Base-by-base conservation (phyloP, 352 stramenopile genomes). In the Globisporangium spiculum region DNA sequence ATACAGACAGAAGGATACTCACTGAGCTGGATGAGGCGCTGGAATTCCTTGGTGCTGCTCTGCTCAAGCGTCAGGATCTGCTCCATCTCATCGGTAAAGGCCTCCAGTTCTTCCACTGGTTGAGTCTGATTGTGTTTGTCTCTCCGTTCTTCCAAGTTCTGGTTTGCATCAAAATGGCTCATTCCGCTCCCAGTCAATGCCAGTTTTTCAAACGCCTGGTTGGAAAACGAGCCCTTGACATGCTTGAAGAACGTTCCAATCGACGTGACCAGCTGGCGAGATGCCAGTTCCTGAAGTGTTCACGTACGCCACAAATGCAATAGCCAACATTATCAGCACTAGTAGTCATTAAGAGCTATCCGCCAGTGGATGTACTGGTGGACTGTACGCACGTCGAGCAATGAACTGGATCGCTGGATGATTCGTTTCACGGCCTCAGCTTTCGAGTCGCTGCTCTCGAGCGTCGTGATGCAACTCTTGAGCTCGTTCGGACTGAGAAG, bases 171-270 rank as follows among this genome's bases (percentile, higher is more conserved):
- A 18, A 30, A 10, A 18, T 56, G 2, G 16, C 12, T 34, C 9
- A 6, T 26, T 24, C 53, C 48, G 6, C 7, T 50, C 1, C 22
- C 30, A 48, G n/a, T 5, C 12, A 57, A 27, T 3, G 24, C 24
- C 6, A 50, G 52, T 5, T 50, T 34, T n/a, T 75, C 63, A 8
- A 76, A 81, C 14, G 36, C 38, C 3, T 55, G 65, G 26, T 79
- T 79, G 12, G 76, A 81, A 50, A 76, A 22, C 41, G 62, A 74
- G 7, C 27, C n/a, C 34, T 53, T 36, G 46, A 82, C 53, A 38
- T 84, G 75, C 16, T 78, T 70, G 64, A 71, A 82, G 63, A 84
- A 84, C 18, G 70, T 60, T 2, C 69, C 59, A 34, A 84, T 74
- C n/a, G 77, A 82, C 12, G 73, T 57, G 12, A 27, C 27, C 7